Evolutionary conservation across 2,329 filamentous ascomycete species (phyloP).

Genomic region (Aureobasidium sp.): DNA sequence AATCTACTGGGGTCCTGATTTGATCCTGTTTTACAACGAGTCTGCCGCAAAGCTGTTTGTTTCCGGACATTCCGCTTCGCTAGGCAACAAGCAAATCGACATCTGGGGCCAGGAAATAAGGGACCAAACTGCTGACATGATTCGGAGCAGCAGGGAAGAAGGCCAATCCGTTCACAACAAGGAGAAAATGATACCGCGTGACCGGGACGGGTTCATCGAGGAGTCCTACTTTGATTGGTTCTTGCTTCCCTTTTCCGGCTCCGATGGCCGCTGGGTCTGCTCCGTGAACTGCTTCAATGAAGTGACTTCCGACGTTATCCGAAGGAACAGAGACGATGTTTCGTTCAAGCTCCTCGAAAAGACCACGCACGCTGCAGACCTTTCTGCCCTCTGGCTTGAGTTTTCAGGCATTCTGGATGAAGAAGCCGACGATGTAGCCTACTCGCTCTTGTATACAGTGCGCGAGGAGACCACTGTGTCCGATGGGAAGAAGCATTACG

Average conservation of each 20-base stretch:
- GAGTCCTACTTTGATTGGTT: constrained; percentile 2
- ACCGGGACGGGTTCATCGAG: not conserved
- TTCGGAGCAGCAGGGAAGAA: not conserved
- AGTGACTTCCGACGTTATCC: not conserved
- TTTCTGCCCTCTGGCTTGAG: constrained; percentile 12
- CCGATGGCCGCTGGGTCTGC: not conserved
- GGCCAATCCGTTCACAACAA: not conserved
- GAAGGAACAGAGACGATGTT: not conserved
- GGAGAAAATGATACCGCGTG: not conserved
- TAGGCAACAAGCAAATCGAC: not conserved
- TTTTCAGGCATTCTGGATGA: constrained; percentile 12
- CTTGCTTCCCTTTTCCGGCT: not conserved
- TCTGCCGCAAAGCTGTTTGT: not conserved
- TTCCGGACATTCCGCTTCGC: not conserved
- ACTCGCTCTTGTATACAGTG: constrained; percentile 14
- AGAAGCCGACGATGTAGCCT: constrained; percentile 10
- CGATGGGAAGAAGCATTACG: not conserved
- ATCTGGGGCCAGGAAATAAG: not conserved
- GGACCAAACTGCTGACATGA: not conserved
- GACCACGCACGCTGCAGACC: not conserved
- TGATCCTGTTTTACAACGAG: constrained; percentile 6
- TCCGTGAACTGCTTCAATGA: constrained; percentile 1
- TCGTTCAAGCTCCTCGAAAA: not conserved
- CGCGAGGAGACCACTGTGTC: not conserved
- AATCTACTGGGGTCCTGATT: constrained; percentile 4